Evolutionary conservation across 2,329 filamentous ascomycete species (phyloP).

Genomic region (Paracorniculantispora psalliotae): DNA sequence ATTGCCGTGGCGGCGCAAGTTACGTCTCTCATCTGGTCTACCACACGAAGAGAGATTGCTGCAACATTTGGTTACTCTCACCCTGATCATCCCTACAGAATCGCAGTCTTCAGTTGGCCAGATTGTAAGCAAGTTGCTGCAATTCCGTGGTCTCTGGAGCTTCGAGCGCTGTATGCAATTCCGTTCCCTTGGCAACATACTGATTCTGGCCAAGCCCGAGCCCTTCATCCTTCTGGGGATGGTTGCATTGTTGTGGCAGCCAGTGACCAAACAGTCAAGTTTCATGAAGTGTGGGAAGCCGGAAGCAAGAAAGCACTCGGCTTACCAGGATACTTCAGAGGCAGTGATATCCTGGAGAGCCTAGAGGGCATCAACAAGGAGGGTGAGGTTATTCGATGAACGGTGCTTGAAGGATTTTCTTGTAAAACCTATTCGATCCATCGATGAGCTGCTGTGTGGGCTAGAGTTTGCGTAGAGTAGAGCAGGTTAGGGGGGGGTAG

Average conservation of each 20-base stretch:
- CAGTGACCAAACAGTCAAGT: slow-evolving; percentile 88
- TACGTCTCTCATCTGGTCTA: slow-evolving; percentile 87
- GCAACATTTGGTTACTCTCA: slow-evolving; percentile 93
- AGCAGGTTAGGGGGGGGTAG: background rate
- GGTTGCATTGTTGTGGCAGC: slow-evolving; percentile 82
- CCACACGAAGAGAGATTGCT: slow-evolving; percentile 76
- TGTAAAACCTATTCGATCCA: background rate
- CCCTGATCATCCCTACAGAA: slow-evolving; percentile 80
- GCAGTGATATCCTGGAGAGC: slow-evolving; percentile 80
- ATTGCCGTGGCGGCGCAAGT: slow-evolving; percentile 93
- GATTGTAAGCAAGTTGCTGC: slow-evolving; percentile 80
- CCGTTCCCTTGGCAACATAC: slow-evolving; percentile 60
- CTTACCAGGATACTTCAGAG: slow-evolving; percentile 62
- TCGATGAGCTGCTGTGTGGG: background rate
- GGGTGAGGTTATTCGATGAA: slow-evolving; percentile 64
- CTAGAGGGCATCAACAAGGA: slow-evolving; percentile 76
- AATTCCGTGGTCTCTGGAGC: slow-evolving; percentile 76
- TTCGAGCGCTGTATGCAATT: slow-evolving; percentile 82
- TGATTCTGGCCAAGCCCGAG: slow-evolving; percentile 23
- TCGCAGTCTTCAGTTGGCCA: slow-evolving; percentile 94
- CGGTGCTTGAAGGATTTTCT: background rate
- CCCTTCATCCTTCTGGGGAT: slow-evolving; percentile 27
- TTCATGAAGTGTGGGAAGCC: slow-evolving; percentile 89
- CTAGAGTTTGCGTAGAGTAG: background rate
- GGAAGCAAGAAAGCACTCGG: slow-evolving; percentile 48